phyloP scores from a whole-genome alignment of 768 basidiomycete species.

The Lactarius psammicola region DNA sequence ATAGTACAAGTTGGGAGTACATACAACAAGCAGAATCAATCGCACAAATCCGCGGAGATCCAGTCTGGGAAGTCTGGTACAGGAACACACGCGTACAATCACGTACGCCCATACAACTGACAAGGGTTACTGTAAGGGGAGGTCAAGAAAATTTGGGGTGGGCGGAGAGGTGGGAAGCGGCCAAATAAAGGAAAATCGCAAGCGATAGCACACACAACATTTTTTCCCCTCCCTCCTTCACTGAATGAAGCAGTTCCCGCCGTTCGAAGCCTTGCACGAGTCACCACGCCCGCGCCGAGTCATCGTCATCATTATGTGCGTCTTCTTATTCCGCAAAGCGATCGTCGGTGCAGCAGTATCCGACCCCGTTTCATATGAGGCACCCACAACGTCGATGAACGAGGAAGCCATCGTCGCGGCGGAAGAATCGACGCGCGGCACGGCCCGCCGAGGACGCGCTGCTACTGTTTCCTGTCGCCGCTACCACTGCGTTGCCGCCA shows the following conservation, averaged over 20 bases:
- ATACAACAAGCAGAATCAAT: not conserved
- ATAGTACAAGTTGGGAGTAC: not conserved
- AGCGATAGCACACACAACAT: not conserved
- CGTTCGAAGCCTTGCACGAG: slow-evolving; percentile 7
- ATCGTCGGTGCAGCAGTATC: not conserved
- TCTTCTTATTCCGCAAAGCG: slow-evolving; percentile 4
- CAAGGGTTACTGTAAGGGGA: too few species aligned
- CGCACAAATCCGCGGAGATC: not conserved
- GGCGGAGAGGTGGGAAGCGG: not conserved
- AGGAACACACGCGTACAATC: not conserved
- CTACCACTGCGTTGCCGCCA: slow-evolving; percentile 40
- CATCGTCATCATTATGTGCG: slow-evolving; percentile 3
- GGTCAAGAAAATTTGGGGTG: not conserved
- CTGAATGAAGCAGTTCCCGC: slow-evolving; percentile 20
- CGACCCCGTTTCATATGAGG: not conserved
- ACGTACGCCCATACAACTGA: not conserved
- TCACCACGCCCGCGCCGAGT: slow-evolving; percentile 19
- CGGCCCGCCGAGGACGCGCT: slow-evolving; percentile 33
- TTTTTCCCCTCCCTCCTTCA: not conserved
- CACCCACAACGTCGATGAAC: not conserved
- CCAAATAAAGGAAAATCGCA: not conserved
- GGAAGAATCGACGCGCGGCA: slow-evolving; percentile 13
- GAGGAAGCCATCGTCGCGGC: slow-evolving; percentile 3
- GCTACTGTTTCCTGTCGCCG: not conserved
- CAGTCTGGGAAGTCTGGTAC: not conserved